phyloP scores from a whole-genome alignment of 75 land plant species.

The Pinus taeda region DNA sequence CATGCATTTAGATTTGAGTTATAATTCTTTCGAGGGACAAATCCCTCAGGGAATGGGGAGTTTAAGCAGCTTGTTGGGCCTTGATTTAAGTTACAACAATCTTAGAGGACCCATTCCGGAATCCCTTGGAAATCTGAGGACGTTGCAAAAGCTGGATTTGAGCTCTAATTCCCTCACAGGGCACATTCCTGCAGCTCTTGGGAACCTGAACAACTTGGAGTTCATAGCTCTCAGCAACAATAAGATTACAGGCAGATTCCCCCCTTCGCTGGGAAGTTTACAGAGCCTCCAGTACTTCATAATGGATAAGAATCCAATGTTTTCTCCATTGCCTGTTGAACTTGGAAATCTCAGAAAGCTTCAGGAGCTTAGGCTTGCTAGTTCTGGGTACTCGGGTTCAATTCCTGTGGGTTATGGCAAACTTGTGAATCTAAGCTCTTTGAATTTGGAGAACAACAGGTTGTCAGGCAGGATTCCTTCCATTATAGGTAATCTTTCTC shows the following conservation, averaged over 20 bases:
- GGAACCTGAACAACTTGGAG: constrained; percentile 23
- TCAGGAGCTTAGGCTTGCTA: constrained; percentile 59
- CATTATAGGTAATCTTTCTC: constrained; percentile 35
- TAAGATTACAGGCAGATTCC: constrained; percentile 40
- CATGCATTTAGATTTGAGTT: constrained; percentile 66
- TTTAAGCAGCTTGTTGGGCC: constrained; percentile 46
- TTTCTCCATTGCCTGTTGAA: constrained; percentile 32
- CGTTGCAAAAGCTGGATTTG: constrained; percentile 73
- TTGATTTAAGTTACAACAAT: constrained; percentile 74
- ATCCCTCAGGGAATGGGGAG: constrained; percentile 60
- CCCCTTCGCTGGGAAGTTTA: constrained; percentile 30
- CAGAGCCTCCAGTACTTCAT: constrained; percentile 63
- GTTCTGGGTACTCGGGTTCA: constrained; percentile 52
- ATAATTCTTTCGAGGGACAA: constrained; percentile 55
- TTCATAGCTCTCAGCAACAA: constrained; percentile 73
- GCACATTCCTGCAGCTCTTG: constrained; percentile 43
- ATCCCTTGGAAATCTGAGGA: constrained; percentile 49
- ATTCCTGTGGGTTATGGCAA: constrained; percentile 59
- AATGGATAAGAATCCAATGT: constrained; percentile 70
- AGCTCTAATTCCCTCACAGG: constrained; percentile 63
- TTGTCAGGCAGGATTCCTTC: constrained; percentile 56
- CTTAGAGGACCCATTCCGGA: constrained; percentile 57
- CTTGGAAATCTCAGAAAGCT: constrained; percentile 45
- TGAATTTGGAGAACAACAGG: constrained; percentile 58
- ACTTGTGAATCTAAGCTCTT: constrained; percentile 47